Evolutionary conservation across 257 asterid species (phyloP).

Genomic region (Coffea canephora): DNA sequence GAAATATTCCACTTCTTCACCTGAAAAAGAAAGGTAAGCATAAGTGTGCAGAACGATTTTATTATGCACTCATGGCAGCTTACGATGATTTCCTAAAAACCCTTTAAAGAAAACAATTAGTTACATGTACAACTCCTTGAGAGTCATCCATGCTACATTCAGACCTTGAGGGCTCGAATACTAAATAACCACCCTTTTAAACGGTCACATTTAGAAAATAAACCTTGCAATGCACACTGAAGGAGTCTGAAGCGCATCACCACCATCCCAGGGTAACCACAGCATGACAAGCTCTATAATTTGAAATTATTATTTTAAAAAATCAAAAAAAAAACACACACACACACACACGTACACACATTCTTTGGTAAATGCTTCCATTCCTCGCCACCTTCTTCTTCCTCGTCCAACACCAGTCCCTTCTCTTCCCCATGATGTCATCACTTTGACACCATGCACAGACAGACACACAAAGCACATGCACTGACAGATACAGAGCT

Average conservation of each 20-base stretch:
- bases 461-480: not conserved
- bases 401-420: not conserved
- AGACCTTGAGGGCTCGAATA: not conserved
- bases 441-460: not conserved
- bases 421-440: not conserved
- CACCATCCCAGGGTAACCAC: not conserved
- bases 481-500: not conserved
- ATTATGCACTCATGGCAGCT: not conserved
- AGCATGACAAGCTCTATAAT: not conserved
- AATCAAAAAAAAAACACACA: too few species aligned
- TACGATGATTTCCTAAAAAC: not conserved
- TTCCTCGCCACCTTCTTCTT: not conserved
- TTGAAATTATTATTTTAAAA: not conserved
- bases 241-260: not conserved
- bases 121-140: not conserved
- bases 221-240: not conserved
- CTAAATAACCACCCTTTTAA: not conserved
- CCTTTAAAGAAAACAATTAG: not conserved
- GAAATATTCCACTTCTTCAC: conserved; percentile 68
- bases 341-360: too few species aligned
- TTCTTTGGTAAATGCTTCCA: not conserved
- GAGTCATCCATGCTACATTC: not conserved
- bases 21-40: conserved; percentile 28
- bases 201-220: not conserved
- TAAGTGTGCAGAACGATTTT: not conserved